Conservation (phyloP, 768 basidiomycete genomes). For the Porpolomopsis calyptriformis region DNA sequence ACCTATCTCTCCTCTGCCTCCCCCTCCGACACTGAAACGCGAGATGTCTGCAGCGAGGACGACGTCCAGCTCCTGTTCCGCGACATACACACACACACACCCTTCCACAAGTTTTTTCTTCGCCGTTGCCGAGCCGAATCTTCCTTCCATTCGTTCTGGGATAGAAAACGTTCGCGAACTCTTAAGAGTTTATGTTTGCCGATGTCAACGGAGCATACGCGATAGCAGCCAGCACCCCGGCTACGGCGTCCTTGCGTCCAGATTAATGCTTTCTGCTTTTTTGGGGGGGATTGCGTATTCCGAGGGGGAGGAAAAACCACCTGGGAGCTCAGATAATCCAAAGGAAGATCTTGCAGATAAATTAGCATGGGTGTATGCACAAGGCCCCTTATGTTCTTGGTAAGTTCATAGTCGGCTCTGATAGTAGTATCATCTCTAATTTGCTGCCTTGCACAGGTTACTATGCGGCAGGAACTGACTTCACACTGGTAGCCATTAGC, state of each 20-base stretch:
- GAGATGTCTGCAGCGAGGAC: no score
- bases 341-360: constrained; percentile 14
- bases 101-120: no score
- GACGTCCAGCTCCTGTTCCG: no score
- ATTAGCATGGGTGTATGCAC: constrained; percentile 15
- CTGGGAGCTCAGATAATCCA: constrained; percentile 11
- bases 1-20: no score
- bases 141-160: constrained; percentile 16
- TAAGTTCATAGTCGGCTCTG: constrained; percentile 1
- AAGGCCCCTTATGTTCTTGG: constrained; percentile 17
- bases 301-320: constrained; percentile 18
- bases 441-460: constrained; percentile 13
- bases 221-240: constrained; percentile 13
- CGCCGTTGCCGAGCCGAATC: constrained; percentile 6
- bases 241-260: constrained; percentile 11
- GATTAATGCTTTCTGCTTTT: constrained; percentile 15
- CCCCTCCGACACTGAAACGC: no score
- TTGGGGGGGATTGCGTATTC: constrained; percentile 12
- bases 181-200: constrained; percentile 12
- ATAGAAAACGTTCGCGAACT: constrained; percentile 15
- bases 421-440: constrained; percentile 11
- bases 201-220: constrained; percentile 12
- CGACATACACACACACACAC: no score
- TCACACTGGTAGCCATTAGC: constrained; percentile 8
- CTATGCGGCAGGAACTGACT: constrained; percentile 10